Base-by-base conservation (phyloP, 2,329 filamentous ascomycete species). In the Cyphellophora europaea region DNA sequence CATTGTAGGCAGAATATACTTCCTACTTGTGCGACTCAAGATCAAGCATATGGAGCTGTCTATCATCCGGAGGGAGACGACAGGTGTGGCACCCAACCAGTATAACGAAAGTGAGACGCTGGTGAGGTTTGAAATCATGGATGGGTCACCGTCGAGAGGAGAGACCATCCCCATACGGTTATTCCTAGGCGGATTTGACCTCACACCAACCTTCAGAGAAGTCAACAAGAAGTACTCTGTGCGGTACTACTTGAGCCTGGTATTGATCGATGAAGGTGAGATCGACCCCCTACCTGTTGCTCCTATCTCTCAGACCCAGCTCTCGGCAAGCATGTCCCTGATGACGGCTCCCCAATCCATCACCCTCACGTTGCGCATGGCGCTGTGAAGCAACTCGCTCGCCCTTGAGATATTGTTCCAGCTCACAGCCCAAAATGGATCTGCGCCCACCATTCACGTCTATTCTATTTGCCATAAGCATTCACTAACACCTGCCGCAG, bases 221-320 rank as follows among this genome's bases (percentile, higher is more conserved):
- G 93, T 98, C 49, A 98, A 98, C 74, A 98, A 98, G 72, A 98
- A 98, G 66, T 98, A 94, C 62, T 96, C 89, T 16, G 96, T 89
- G 23, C 74, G 91, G 53, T 98, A 98, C 65, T 98, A 98, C 64
- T 74, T 98, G 44, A 95, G 88, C 57, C 66, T 98, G 43, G 91
- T 98, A 14, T 72, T 95, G 49, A 95, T 95, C 49, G 88, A 95
- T 54, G 88, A 95, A 75, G 85, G 85, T 83, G 63, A 48, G 30
- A 11, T 3, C 18, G 67, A 58, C 33, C 39, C 52, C 31, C 31
- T 28, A 30, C 37, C 33, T 33, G 38, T 27, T 37, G 4, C 25
- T 8, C 13, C 12, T 29, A 30, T 43, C 12, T 37, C 6, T 34
- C 27, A 25, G 33, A n/a, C 6, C n/a, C n/a, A n/a, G n/a, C n/a